Evolutionary conservation across 495 filamentous ascomycete species (phyloP), one percentile per base, ranked within the genome.

Genomic region (Neurospora sp.): DNA sequence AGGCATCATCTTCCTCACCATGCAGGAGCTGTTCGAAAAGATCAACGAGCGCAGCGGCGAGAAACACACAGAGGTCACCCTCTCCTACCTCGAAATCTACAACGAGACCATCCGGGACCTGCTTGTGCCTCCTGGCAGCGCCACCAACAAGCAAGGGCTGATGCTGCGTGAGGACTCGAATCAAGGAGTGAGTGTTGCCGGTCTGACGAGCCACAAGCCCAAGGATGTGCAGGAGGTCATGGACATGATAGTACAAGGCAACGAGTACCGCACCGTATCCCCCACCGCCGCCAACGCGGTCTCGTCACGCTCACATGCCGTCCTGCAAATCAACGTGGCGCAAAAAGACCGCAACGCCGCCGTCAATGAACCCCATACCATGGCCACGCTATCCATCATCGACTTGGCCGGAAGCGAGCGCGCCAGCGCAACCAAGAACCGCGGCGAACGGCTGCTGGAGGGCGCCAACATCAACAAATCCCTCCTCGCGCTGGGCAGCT

Each of bases 391-490:
- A 35, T 98, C 94, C 74, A 98, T 99, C 71, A 99, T 99, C 79
- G 96, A 99, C 84, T 85, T 99, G 72, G 96, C 96, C 0, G 96
- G 96, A 71, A 98, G 94, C 78, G 96, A 99, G 81, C 90, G 96
- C 75, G 96, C 96, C 16, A 98, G 94, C 74, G 96, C 93, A 11
- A 99, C 96, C 23, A 97, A 97, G 84, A 99, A 99, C 81, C 84
- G 96, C 75, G 96, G 96, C 38, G 96, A 97, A 77, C 85, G 96
- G 46, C 83, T 99, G 69, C 83, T 96, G 35, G 96, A 99, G 81
- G 96, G 96, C 71, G 96, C 96, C 69, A 99, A 99, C 80, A 99
- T 99, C 87, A 99, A 99, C 86, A 97, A 98, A 80, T 98, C 96
- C 11, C 86, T 99, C 5, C 90, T 99, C 38, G 94, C 96, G 1